These are phyloP conservation scores for Boeremia lycopersici DNA, from an alignment of 2,329 filamentous ascomycete species.

Conservation along the genomic window DNA sequence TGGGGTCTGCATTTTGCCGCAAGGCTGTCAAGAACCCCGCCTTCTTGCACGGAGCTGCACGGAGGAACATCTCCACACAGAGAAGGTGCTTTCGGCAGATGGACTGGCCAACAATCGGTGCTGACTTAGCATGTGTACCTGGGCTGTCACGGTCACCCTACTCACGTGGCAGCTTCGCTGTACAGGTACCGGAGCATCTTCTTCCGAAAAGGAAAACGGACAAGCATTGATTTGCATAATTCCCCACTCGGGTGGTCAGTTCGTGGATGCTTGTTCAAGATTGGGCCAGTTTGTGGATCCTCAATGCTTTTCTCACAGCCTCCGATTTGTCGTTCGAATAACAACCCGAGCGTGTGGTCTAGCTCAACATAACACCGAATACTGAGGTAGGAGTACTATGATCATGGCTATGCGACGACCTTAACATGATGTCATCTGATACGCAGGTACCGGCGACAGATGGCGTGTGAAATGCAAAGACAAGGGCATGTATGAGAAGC, in stretches of 20 bases:
- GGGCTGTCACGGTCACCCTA: background rate
- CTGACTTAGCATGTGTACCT: slow-evolving; percentile 18
- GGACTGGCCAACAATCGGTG: slow-evolving; percentile 14
- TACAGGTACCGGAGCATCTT: slow-evolving; percentile 2
- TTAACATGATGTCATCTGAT: too few relatives aligned
- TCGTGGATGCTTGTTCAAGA: background rate
- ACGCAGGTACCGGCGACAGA: too few relatives aligned
- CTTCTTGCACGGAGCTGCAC: slow-evolving; percentile 26
- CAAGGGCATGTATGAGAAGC: too few relatives aligned
- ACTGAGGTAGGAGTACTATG: background rate
- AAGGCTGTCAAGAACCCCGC: slow-evolving; percentile 30
- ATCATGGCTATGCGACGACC: background rate
- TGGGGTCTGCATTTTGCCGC: slow-evolving; percentile 26
- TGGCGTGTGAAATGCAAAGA: too few relatives aligned
- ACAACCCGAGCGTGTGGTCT: background rate
- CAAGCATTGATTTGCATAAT: background rate
- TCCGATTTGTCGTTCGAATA: too few relatives aligned
- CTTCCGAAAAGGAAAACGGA: background rate
- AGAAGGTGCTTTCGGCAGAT: slow-evolving; percentile 40
- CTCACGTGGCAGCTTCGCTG: slow-evolving; percentile 1
- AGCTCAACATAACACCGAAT: background rate
- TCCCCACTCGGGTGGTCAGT: background rate
- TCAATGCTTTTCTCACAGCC: background rate
- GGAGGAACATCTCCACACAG: slow-evolving; percentile 25
- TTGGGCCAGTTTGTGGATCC: background rate